Conservation (phyloP, 129 eudicot genomes). For the Centrapalus pauciflorus region DNA sequence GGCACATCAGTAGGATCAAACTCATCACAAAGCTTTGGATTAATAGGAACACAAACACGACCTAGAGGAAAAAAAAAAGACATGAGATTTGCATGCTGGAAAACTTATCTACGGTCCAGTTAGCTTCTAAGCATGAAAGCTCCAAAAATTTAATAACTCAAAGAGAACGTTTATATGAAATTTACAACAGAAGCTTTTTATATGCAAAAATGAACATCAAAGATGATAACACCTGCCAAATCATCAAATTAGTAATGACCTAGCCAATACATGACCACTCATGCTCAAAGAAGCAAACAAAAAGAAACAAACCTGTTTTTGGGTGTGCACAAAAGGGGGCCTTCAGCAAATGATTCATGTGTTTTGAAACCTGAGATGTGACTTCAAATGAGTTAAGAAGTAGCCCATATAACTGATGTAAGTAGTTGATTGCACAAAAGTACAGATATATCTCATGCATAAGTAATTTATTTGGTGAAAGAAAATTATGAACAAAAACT, state of each 20-base stretch:
- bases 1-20: conserved; percentile 88
- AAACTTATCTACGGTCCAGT: not conserved
- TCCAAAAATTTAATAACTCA: not conserved
- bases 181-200: not conserved
- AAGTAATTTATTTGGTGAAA: not conserved
- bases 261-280: not conserved
- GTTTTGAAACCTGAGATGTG: conserved; percentile 77
- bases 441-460: not conserved
- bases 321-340: conserved; percentile 98
- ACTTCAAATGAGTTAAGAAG: conserved; percentile 3
- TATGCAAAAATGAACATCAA: not conserved
- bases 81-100: not conserved
- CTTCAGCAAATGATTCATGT: conserved; percentile 93
- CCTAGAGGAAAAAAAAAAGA: conserved; percentile 36
- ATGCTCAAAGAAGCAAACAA: not conserved
- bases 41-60: conserved; percentile 89
- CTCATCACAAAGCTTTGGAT: conserved; percentile 76
- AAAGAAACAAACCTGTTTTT: conserved; percentile 65
- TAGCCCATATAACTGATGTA: not conserved
- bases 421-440: conserved; percentile 3
- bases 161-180: not conserved
- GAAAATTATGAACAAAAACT: not conserved
- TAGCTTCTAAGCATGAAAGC: not conserved
- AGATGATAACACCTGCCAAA: not conserved
- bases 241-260: not conserved